Conservation (phyloP, 2,329 filamentous ascomycete genomes). For the Beauveria medogensis region DNA sequence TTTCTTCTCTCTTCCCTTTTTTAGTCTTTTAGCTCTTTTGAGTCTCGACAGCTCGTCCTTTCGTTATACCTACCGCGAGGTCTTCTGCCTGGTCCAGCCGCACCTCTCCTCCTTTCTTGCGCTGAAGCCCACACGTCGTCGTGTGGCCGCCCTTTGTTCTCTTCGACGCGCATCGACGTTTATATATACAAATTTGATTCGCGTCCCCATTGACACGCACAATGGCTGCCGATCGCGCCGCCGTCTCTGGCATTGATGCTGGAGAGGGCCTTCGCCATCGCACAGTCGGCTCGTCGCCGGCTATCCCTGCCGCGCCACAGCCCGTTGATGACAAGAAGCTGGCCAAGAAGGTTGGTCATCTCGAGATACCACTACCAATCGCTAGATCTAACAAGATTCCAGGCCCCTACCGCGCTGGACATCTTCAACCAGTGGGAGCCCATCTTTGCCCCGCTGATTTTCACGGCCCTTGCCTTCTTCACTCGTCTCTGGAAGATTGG, state of each 20-base stretch:
- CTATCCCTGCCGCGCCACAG: conserved; percentile 26
- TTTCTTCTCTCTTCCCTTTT: conserved; percentile 17
- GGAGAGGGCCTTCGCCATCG: conserved; percentile 50
- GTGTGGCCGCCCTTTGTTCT: background rate
- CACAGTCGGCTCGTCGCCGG: conserved; percentile 31
- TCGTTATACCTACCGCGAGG: conserved; percentile 20
- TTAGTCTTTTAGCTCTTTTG: conserved; percentile 14
- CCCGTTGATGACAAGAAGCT: conserved; percentile 51
- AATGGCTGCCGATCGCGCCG: conserved; percentile 49
- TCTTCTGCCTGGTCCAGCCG: conserved; percentile 16
- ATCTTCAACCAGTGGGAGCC: conserved; percentile 57
- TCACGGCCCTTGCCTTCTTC: conserved; percentile 55
- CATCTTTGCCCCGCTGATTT: conserved; percentile 52
- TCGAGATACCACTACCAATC: background rate
- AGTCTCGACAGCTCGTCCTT: conserved; percentile 29
- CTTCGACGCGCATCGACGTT: conserved; percentile 3
- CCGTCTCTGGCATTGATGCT: conserved; percentile 52
- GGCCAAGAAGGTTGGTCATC: conserved; percentile 41
- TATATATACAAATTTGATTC: background rate
- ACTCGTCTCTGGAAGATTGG: conserved; percentile 64
- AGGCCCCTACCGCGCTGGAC: conserved; percentile 51
- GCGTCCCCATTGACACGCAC: conserved; percentile 3
- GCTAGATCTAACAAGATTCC: background rate
- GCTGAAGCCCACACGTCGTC: background rate
- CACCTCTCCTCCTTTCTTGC: conserved; percentile 9